Evolutionary conservation across 2,329 filamentous ascomycete species (phyloP).

Genomic region (Talaromyces sp.): DNA sequence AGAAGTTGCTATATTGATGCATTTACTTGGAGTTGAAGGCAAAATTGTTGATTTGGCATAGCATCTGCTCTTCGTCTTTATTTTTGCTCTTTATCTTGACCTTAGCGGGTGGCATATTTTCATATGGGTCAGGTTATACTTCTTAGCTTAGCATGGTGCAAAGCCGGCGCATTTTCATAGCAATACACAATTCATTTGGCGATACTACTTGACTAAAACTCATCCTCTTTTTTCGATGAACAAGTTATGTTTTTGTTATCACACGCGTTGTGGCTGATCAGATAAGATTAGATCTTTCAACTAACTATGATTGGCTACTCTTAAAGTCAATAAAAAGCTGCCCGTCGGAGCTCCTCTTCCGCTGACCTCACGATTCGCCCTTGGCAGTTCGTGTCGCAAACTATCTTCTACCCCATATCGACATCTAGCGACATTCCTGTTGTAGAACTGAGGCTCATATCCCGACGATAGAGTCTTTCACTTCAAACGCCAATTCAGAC

Average conservation of each 20-base stretch:
- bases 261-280: background rate
- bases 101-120: background rate
- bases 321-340: background rate
- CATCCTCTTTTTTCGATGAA: too few species aligned
- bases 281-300: conserved; percentile 6
- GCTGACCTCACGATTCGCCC: conserved; percentile 4
- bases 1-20: background rate
- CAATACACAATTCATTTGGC: too few species aligned
- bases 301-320: background rate
- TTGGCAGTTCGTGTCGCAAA: background rate
- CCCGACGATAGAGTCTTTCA: background rate
- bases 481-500: too few species aligned
- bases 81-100: background rate
- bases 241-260: too few species aligned
- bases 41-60: background rate
- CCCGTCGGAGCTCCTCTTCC: conserved; percentile 10
- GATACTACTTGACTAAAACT: background rate
- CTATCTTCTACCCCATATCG: background rate
- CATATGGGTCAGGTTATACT: background rate
- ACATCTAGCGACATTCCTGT: background rate
- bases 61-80: background rate
- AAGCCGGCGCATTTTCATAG: background rate
- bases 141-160: background rate
- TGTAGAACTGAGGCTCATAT: too few species aligned
- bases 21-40: background rate